Evolutionary conservation across 2,329 filamentous ascomycete genomes (phyloP).

Genomic region (Hypomyces perniciosus): DNA sequence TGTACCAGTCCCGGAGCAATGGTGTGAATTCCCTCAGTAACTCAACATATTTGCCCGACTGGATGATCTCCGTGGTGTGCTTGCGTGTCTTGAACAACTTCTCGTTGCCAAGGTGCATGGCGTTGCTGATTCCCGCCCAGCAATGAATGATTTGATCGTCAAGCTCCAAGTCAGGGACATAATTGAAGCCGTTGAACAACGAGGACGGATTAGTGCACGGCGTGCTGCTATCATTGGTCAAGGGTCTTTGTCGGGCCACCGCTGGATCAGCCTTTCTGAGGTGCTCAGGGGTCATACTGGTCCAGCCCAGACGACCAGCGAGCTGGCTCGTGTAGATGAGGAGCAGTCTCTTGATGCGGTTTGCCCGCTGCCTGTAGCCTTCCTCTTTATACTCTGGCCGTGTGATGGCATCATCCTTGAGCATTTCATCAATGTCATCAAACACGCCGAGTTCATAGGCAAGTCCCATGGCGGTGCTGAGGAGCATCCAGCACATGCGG

Average conservation of each 20-base stretch:
- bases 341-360: conserved; percentile 77
- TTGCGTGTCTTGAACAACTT: conserved; percentile 81
- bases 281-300: conserved; percentile 80
- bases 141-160: conserved; percentile 73
- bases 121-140: conserved; percentile 88
- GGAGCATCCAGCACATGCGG: conserved; percentile 95
- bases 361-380: conserved; percentile 67
- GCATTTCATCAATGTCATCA: conserved; percentile 73
- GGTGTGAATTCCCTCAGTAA: conserved; percentile 77
- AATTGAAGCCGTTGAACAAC: conserved; percentile 54
- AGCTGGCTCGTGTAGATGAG: conserved; percentile 90
- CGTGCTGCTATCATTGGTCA: conserved; percentile 51
- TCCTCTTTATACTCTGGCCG: conserved; percentile 67
- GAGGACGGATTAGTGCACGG: conserved; percentile 54
- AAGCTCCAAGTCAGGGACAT: conserved; percentile 60
- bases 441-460: conserved; percentile 95
- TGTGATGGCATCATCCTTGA: conserved; percentile 53
- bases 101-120: conserved; percentile 88
- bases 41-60: conserved; percentile 75
- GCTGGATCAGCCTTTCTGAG: conserved; percentile 53
- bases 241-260: conserved; percentile 44
- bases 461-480: conserved; percentile 83
- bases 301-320: conserved; percentile 87
- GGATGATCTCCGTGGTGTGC: conserved; percentile 83
- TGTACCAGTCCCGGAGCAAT: conserved; percentile 70